Evolutionary conservation across 2,329 filamentous ascomycete genomes (phyloP), one percentile per base, ranked within the genome.

Genomic region (Diaporthe destruens): DNA sequence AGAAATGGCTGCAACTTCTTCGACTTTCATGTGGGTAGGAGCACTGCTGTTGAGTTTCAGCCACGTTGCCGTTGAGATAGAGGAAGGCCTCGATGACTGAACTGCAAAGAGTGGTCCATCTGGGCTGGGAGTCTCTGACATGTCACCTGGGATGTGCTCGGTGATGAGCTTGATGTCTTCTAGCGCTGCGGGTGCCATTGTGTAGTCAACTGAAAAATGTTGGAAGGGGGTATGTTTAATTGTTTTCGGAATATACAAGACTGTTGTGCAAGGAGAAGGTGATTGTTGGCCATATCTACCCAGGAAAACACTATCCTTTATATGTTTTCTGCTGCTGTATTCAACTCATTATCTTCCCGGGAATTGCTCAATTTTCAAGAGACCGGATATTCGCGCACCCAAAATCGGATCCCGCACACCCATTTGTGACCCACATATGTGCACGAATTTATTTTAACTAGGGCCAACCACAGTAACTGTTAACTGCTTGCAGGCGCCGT

Each of bases 31-130:
- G 6, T 72, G 39, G n/a, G 63, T 65, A 3, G 72, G 72, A 2
- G 63, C 72, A 16, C 25, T 51, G 55, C 72, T 74, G 55, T 74
- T 72, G 63, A 74, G 72, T 44, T 74, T 71, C 72, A 74, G 56
- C 69, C 69, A 74, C 23, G 69, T 66, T 39, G 61, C 47, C 18
- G 72, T 74, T 0, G 72, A 72, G 49, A 49, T 32, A 4, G 66
- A 42, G 36, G 49, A 54, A 23, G 65, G 51, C n/a, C 34, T 47
- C 14, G 55, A 34, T 6, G 69, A 25, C 11, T 49, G 32, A 3
- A 54, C 59, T n/a, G n/a, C 49, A 14, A 63, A 42, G 14, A 73
- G 72, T 56, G 72, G 72, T 29, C 72, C 72, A n/a, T 59, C 61
- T 3, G 72, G 69, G 25, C 69, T 73, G 14, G 72, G 72, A 20